Conservation (phyloP, 2,329 filamentous ascomycete genomes). For the Xylariaceae sp. region DNA sequence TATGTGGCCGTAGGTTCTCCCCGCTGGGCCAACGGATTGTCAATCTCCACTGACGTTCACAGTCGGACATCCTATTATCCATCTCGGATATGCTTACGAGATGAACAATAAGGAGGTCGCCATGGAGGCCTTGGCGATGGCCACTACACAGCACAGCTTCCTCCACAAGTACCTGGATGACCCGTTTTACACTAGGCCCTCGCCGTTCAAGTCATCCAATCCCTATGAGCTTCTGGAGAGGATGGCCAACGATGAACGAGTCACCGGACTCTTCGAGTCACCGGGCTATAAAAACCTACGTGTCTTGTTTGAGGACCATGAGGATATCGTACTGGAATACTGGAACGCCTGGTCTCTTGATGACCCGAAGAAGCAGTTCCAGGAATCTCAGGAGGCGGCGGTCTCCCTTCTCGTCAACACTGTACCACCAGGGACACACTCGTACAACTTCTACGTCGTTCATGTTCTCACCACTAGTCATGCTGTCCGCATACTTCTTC, state of each 20-base stretch:
- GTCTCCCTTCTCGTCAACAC: slow-evolving; percentile 58
- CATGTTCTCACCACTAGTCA: slow-evolving; percentile 83
- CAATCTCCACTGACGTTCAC: slow-evolving; percentile 25
- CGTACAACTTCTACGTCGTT: slow-evolving; percentile 78
- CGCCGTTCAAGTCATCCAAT: slow-evolving; percentile 54
- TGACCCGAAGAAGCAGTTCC: slow-evolving; percentile 69
- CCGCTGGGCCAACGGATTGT: slow-evolving; percentile 4
- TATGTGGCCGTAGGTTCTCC: slow-evolving; percentile 63
- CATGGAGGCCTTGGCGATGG: slow-evolving; percentile 78
- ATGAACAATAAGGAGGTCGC: slow-evolving; percentile 77
- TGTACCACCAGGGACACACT: slow-evolving; percentile 49
- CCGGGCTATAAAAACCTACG: slow-evolving; percentile 59
- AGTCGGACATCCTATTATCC: slow-evolving; percentile 92
- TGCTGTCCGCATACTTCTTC: slow-evolving; percentile 79
- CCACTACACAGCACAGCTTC: slow-evolving; percentile 52
- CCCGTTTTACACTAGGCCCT: slow-evolving; percentile 60
- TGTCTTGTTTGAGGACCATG: slow-evolving; percentile 61
- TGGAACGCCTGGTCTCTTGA: slow-evolving; percentile 82
- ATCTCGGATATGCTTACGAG: slow-evolving; percentile 91
- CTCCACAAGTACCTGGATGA: slow-evolving; percentile 68
- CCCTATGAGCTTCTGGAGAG: slow-evolving; percentile 66
- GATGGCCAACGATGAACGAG: slow-evolving; percentile 62
- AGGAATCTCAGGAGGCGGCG: slow-evolving; percentile 60
- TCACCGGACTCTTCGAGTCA: slow-evolving; percentile 60
- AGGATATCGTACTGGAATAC: slow-evolving; percentile 71